Conservation (phyloP, 805 yeast genomes). For the Candida anglica region DNA sequence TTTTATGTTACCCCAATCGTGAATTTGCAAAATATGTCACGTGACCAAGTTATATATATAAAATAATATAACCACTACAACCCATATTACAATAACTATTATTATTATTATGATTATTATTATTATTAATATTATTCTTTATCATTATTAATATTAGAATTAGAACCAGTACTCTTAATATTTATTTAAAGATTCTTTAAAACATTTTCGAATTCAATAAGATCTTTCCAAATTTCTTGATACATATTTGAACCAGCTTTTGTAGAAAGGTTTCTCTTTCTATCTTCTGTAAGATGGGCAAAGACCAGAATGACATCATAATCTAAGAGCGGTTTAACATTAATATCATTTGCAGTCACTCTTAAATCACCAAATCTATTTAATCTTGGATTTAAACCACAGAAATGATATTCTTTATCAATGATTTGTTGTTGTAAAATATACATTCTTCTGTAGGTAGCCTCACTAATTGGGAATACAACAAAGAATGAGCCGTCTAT, state of each 20-base stretch:
- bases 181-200: slow-evolving; percentile 23
- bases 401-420: slow-evolving; percentile 68
- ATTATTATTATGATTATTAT: too few relatives aligned
- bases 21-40: too few relatives aligned
- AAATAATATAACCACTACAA: too few relatives aligned
- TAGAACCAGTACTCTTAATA: too few relatives aligned
- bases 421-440: slow-evolving; percentile 82
- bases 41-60: too few relatives aligned
- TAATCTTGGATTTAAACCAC: slow-evolving; percentile 79
- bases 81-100: too few relatives aligned
- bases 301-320: slow-evolving; percentile 53
- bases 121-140: too few relatives aligned
- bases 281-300: slow-evolving; percentile 52
- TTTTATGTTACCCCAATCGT: too few relatives aligned
- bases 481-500: slow-evolving; percentile 76
- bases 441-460: slow-evolving; percentile 73
- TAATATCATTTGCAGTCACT: slow-evolving; percentile 29
- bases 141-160: too few relatives aligned
- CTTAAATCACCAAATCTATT: slow-evolving; percentile 49
- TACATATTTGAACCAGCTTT: slow-evolving; percentile 54
- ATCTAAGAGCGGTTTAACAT: slow-evolving; percentile 63
- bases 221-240: slow-evolving; percentile 64
- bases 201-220: slow-evolving; percentile 51
- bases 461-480: slow-evolving; percentile 72
- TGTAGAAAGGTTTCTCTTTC: slow-evolving; percentile 48